Conservation (phyloP, 2,329 filamentous ascomycete genomes). For the Byssothecium circinans region DNA sequence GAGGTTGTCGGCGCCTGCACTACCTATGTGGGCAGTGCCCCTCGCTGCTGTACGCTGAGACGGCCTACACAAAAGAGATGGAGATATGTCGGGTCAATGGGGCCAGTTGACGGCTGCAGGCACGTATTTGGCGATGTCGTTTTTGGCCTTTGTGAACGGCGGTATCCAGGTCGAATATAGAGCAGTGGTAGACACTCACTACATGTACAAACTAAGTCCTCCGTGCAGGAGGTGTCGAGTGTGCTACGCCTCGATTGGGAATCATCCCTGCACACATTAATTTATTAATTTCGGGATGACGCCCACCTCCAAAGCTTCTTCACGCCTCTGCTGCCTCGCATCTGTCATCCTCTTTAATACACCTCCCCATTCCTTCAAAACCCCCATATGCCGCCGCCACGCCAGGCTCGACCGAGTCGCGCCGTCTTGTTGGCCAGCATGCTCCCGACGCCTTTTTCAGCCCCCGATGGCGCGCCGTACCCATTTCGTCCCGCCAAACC, state of each 20-base stretch:
- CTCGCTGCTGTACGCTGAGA: too few species aligned
- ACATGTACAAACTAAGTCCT: too few species aligned
- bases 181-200: too few species aligned
- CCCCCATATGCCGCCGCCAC: neutral
- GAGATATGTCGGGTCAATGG: too few species aligned
- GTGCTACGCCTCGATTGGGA: slow-evolving; percentile 2
- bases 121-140: too few species aligned
- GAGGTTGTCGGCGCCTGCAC: too few species aligned
- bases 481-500: slow-evolving; percentile 1
- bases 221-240: too few species aligned
- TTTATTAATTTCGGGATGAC: neutral
- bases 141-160: too few species aligned
- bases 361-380: neutral
- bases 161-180: too few species aligned
- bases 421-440: neutral
- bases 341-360: neutral
- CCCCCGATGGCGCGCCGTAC: slow-evolving; percentile 12
- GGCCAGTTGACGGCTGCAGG: too few species aligned
- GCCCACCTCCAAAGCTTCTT: slow-evolving; percentile 3
- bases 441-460: neutral
- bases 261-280: slow-evolving; percentile 7
- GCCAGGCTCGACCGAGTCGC: neutral
- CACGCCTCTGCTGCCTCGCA: neutral
- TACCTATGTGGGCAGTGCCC: too few species aligned
- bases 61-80: too few species aligned